Percentiles rank a stretch among this genome's conserved stretches.
phyloP scores from a whole-genome alignment of 768 basidiomycete genomes.

The Mycena chlorophos region DNA sequence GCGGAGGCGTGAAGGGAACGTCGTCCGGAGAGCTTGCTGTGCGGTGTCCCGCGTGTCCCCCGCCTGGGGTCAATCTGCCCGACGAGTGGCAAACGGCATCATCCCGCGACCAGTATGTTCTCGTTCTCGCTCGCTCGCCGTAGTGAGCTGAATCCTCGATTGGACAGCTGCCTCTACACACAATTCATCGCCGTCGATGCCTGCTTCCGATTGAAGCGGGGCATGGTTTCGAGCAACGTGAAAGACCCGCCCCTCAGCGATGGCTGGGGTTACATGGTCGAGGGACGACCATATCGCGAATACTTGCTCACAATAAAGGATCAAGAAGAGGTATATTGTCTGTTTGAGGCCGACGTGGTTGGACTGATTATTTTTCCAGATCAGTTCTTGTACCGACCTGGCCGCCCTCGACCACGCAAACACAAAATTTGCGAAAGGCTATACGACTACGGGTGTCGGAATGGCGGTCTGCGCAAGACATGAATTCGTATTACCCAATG shows the following conservation, averaged over 20 bases:
- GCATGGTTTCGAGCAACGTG: background rate
- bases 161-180: background rate
- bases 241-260: background rate
- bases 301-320: conserved; percentile 4
- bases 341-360: background rate
- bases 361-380: background rate
- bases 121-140: background rate
- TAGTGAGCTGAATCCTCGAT: background rate
- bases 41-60: conserved; percentile 11
- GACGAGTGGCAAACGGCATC: conserved; percentile 1
- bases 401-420: background rate
- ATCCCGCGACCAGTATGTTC: background rate
- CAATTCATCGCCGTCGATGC: background rate
- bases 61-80: conserved; percentile 6
- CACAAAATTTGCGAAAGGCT: too few species aligned
- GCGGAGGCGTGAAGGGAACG: background rate
- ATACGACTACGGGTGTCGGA: too few species aligned
- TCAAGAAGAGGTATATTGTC: conserved; percentile 9
- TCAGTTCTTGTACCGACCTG: background rate
- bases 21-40: conserved; percentile 6
- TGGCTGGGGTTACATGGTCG: background rate
- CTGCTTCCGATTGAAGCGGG: background rate
- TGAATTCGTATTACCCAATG: background rate
- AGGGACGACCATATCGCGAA: conserved; percentile 10
- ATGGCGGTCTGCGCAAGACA: too few species aligned